A percentile compares a stretch with the other conserved stretches of the same genome.
Evolutionary conservation across 2,329 filamentous ascomycete species (phyloP).

Genomic region (Pseudocercospora fijiensis): DNA sequence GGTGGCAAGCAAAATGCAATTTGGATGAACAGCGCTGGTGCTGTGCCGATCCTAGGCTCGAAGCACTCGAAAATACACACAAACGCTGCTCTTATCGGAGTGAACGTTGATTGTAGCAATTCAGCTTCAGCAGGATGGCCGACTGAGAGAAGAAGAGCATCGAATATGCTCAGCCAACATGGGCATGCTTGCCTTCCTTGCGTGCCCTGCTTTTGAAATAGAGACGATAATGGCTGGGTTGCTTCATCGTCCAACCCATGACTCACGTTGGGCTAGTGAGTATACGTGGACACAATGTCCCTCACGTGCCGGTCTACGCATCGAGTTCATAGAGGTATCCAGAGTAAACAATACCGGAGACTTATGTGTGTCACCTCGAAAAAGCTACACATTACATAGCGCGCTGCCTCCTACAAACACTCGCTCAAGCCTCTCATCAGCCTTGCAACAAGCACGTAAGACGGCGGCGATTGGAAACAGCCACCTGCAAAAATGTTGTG

Average conservation of each 20-base stretch:
- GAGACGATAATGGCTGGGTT: too few species aligned
- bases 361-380: neutral
- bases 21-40: too few species aligned
- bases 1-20: slow-evolving; percentile 7
- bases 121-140: neutral
- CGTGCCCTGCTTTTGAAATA: too few species aligned
- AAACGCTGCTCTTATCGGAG: neutral
- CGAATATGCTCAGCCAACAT: neutral
- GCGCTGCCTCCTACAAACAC: too few species aligned
- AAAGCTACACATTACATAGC: neutral
- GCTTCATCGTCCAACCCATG: neutral
- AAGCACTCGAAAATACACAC: neutral
- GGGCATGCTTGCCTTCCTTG: neutral
- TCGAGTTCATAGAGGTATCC: neutral
- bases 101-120: neutral
- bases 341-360: neutral
- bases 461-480: too few species aligned
- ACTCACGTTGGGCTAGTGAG: neutral
- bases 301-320: neutral
- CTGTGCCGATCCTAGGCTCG: too few species aligned
- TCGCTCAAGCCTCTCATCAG: too few species aligned
- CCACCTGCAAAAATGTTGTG: too few species aligned
- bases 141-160: neutral
- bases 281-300: neutral
- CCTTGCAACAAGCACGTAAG: too few species aligned